Evolutionary conservation across 306 rosid species (phyloP), one percentile per base, ranked within the genome.

Genomic region (Medicago lupulina): DNA sequence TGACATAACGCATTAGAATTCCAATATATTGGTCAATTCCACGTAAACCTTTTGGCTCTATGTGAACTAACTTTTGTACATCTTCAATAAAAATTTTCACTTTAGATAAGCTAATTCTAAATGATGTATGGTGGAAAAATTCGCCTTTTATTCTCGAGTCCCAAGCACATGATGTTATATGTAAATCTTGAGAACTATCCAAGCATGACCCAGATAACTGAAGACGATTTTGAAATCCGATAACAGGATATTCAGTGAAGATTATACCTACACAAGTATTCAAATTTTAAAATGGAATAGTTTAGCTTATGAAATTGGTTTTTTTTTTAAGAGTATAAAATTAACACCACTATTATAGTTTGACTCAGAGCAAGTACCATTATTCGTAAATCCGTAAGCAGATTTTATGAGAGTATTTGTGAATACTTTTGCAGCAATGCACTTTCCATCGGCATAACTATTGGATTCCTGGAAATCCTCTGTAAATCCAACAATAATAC

Each of bases 191-290:
- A 19, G 0, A 44, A 71, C 86, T 86, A 34, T 87, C 84, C 7
- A 91, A 74, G 59, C 98, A 94, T 31, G 88, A 51, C 39, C 97
- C 97, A 0, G 96, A 88, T 31, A 97, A 67, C 18, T 91, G 91
- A 68, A 91, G 78, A 0, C 83, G 88, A 58, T 86, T 77, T 1
- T 85, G 91, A 72, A 72, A 74, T 73, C 98, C 98, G 50, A 88
- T 80, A 38, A 90, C 92, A 1, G 96, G 98, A 41, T 92, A 92
- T 12, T 90, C 87, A 1, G 83, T 83, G 17, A 91, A 91, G 38
- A 78, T 54, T 31, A 53, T 1, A 46, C 97, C 97, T 91, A 21
- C 23, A 17, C 49, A 43, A 36, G 25, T 41, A 31, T 15, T 10
- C 18, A 36, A 64, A 40, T 46, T 23, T 39, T 11, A 36, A 63